Conservation (phyloP, 495 filamentous ascomycete genomes). For the Chlorociboria aeruginascens region DNA sequence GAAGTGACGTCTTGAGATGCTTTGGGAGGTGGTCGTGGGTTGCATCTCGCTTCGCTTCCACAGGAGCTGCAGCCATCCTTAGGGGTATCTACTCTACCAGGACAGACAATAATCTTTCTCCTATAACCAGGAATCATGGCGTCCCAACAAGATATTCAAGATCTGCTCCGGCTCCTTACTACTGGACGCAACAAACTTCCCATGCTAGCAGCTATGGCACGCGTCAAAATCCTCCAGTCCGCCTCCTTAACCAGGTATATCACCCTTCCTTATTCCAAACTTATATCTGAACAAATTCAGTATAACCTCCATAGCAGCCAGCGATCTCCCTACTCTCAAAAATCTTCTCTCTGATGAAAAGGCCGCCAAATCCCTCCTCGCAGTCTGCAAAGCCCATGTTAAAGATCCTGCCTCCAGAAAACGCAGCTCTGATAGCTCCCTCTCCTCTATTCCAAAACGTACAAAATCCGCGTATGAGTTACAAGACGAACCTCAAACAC, state of each 20-base stretch:
- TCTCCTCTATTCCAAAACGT: slow-evolving; percentile 28
- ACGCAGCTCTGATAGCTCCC: slow-evolving; percentile 21
- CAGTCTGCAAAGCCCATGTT: slow-evolving; percentile 51
- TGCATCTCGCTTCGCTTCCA: neutral
- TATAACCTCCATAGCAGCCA: slow-evolving; percentile 50
- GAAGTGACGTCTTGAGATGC: neutral
- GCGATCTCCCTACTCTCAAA: slow-evolving; percentile 39
- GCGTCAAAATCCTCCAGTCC: slow-evolving; percentile 53
- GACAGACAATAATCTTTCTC: no score
- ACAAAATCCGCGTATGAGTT: slow-evolving; percentile 28
- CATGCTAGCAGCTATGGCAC: slow-evolving; percentile 55
- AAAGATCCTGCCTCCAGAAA: slow-evolving; percentile 26
- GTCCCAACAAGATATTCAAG: slow-evolving; percentile 48
- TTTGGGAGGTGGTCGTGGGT: neutral
- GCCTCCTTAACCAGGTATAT: slow-evolving; percentile 49
- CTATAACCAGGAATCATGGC: slow-evolving; percentile 26
- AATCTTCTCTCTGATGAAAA: slow-evolving; percentile 58
- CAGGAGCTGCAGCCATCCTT: neutral
- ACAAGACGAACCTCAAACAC: slow-evolving; percentile 32
- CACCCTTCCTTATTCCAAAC: neutral
- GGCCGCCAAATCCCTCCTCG: slow-evolving; percentile 52
- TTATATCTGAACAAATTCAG: slow-evolving; percentile 22
- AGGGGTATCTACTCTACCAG: neutral
- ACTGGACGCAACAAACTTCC: slow-evolving; percentile 63
- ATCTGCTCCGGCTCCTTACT: slow-evolving; percentile 65